Evolutionary conservation across 208 protist genomes (phyloP), one percentile per base, ranked within the genome.

Genomic region (Leishmania martiniquensis): DNA sequence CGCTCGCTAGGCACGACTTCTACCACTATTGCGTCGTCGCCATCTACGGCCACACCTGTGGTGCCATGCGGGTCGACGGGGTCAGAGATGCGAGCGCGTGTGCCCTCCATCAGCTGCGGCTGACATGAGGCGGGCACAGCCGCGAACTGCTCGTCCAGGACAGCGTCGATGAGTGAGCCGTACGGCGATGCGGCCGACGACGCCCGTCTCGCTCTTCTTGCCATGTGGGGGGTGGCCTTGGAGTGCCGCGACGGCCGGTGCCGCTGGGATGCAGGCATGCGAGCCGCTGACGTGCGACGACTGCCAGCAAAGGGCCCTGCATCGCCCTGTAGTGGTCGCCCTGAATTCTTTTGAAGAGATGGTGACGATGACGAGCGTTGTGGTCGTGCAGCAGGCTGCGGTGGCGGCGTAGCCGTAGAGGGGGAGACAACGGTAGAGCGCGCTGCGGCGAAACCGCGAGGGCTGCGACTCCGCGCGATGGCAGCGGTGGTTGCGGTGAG

Each of bases 151-250:
- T 54, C 72, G 54, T 65, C 72, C 59, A 76, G 72, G 22, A 76
- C 57, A 42, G 34, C 72, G 29, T 76, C 72, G 15, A 76, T 25
- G 44, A 76, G 52, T 47, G 52, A 54, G 57, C n/a, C 39, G 72
- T 51, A 29, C 39, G 72, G 60, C 39, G 72, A 63, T 66, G 55
- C 71, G 57, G n/a, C 17, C 57, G 62, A 25, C 45, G 59, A 32
- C 72, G 22, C 54, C 72, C 32, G 12, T 15, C 6, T 51, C 39
- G 44, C 34, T 22, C 25, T 39, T 6, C 17, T 59, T 49, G 45
- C 20, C 47, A 39, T 45, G 44, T n/a, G 66, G 66, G 17, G 44
- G 49, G 66, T 37, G n/a, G 62, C 20, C 20, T 7, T 37, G 29
- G 62, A 20, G 1, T 29, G 65, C 49, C 32, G 70, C 2, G 13